Evolutionary conservation across 1,284 basidiomycete species (phyloP), one percentile per base, ranked within the genome.

Genomic region (Ganoderma sinense): DNA sequence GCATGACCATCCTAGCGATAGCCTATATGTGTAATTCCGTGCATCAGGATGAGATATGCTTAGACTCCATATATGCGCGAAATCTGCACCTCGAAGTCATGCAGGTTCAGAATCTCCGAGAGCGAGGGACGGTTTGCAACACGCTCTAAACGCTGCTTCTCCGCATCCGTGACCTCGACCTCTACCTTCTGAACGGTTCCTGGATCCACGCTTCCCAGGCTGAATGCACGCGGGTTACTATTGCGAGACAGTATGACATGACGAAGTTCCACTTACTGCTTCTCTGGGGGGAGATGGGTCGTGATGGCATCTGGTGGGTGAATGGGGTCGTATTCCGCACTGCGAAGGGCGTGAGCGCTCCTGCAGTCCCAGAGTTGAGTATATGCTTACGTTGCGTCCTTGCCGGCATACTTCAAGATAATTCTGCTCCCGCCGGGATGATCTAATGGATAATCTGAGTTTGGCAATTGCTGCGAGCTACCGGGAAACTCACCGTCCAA

Each of bases 361-460:
- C 18, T 29, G 10, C 40, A 18, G 7, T 16, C 2, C 11, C 5
- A 5, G n/a, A 36, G 18, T 23, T 6, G 10, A 7, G 26, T 18
- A n/a, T n/a, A 48, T 10, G 77, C 85, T 75, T 73, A 87, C 84
- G 92, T 93, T 2, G 91, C 92, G 70, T 94, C 93, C 79, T 88
- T 90, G n/a, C 93, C 92, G 0, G 90, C 92, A 73, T 93, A 92
- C 76, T 90, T 90, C 76, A 90, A 74, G 71, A 90, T 89, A 73
- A 89, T 88, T 70, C 84, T 88, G 69, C 84, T 84, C 8, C 88
- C 87, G 41, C 86, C 87, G 39, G 85, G 88, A 71, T 88, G 87
- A 71, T 87, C 87, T 84, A 51, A 23, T 53, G 33, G 29, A 7
- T 29, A 40, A 60, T 18, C 26, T 59, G 26, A 20, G 36, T n/a